Base-by-base conservation (phyloP, 345 rosid species). In the Eucalyptus sideroxylon region DNA sequence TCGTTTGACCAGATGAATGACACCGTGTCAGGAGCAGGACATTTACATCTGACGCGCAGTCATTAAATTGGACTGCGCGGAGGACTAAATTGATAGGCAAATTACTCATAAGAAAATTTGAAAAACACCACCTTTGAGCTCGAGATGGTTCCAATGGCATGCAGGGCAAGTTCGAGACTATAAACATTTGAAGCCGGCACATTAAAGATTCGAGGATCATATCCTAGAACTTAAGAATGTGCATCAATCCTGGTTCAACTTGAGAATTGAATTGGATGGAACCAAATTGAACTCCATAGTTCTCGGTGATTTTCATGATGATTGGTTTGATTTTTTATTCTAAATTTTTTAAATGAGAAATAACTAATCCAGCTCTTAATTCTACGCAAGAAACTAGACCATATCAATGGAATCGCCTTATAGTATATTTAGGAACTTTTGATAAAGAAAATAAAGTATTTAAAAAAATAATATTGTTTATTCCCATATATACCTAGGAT, bases 401-500 rank as follows among this genome's bases (percentile, higher is more conserved):
- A 3, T 69, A 3, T 21, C 0, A 5, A 1, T 31, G 11, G 3
- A 69, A 31, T 1, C 1, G 0, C 4, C 24, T 1, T 7, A 8
- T 3, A 16, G 42, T 30, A 31, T 69, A 31, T 4, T 31, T 31
- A 31, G 7, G 1, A 69, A 31, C 24, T 69, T 69, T 31, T 16
- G 24, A 69, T 3, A 31, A 31, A 69, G 11, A n/a, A 69, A 69
- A 69, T 16, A 31, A 69, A 31, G 8, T 8, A 11, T 15, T 14
- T 30, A 14, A 7, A 37, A 4, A 65, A n/a, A 30, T 7, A 7
- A n/a, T 7, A n/a, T 0, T 0, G 0, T 7, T 0, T 4, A 2
- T 2, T 65, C 10, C 15, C 21, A 16, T 50, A 50, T 50, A 15
- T 50, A 65, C 77, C 0, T 8, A 7, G 3, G 77, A 65, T 7